Conservation (phyloP, 352 stramenopile genomes). For the Globisporangium spiculum region DNA sequence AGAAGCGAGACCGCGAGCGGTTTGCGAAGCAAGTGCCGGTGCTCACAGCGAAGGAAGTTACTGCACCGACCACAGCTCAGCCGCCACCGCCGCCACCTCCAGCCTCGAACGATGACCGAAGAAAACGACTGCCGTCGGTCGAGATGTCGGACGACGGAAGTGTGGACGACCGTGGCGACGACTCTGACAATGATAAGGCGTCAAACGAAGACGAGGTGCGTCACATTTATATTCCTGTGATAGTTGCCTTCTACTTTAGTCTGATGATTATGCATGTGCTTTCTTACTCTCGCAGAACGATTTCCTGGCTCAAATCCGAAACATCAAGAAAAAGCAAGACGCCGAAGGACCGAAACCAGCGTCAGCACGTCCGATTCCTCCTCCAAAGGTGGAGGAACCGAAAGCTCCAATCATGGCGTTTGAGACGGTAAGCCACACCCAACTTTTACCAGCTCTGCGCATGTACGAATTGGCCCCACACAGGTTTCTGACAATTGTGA, state of each 20-base stretch:
- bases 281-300: slow-evolving; percentile 39
- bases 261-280: neutral
- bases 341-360: slow-evolving; percentile 29
- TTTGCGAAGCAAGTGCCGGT: slow-evolving; percentile 70
- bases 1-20: slow-evolving; percentile 69
- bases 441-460: neutral
- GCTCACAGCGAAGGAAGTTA: slow-evolving; percentile 78
- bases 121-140: slow-evolving; percentile 55
- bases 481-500: slow-evolving; percentile 7
- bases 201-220: slow-evolving; percentile 70
- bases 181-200: slow-evolving; percentile 44
- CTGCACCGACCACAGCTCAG: slow-evolving; percentile 17
- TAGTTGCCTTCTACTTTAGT: neutral
- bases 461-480: neutral
- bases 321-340: slow-evolving; percentile 83
- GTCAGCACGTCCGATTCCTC: slow-evolving; percentile 17
- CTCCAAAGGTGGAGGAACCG: slow-evolving; percentile 47
- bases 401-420: slow-evolving; percentile 65
- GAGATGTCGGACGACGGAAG: slow-evolving; percentile 85
- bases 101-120: slow-evolving; percentile 29
- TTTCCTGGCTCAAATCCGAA: slow-evolving; percentile 75
- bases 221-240: neutral
- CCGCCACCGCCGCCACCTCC: slow-evolving; percentile 45
- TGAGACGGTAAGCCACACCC: slow-evolving; percentile 34
- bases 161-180: slow-evolving; percentile 33